Conservation (phyloP, 2,329 filamentous ascomycete species). For the Annulohypoxylon truncatum region DNA sequence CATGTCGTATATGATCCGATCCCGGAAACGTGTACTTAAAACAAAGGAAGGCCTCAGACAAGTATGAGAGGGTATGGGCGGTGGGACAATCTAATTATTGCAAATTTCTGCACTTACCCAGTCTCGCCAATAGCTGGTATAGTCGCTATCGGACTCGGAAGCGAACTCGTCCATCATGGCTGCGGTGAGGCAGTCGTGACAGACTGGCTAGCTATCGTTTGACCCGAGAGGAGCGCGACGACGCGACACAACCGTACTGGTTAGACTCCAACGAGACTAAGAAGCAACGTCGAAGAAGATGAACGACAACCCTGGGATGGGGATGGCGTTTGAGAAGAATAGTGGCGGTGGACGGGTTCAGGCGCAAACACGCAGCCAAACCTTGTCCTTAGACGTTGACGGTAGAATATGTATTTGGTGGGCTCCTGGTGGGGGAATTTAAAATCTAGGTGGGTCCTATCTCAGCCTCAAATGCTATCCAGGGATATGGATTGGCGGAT, state of each 20-base stretch:
- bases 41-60: background rate
- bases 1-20: background rate
- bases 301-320: background rate
- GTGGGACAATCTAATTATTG: background rate
- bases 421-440: slow-evolving; percentile 25
- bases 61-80: slow-evolving; percentile 6
- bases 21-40: background rate
- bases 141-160: slow-evolving; percentile 98
- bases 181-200: slow-evolving; percentile 22
- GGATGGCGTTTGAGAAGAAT: slow-evolving; percentile 13
- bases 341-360: slow-evolving; percentile 34
- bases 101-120: slow-evolving; percentile 76
- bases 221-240: background rate
- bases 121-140: slow-evolving; percentile 99
- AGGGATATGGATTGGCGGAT: slow-evolving; percentile 15
- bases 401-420: slow-evolving; percentile 28
- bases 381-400: slow-evolving; percentile 13
- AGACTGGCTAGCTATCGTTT: background rate
- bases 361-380: slow-evolving; percentile 27
- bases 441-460: slow-evolving; percentile 19
- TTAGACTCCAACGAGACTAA: background rate
- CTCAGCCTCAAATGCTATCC: slow-evolving; percentile 30
- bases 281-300: background rate
- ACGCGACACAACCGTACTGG: slow-evolving; percentile 9
- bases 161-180: slow-evolving; percentile 92